Percentiles rank a stretch among this genome's conserved stretches.
Evolutionary conservation across 208 protist species (phyloP).

Genomic region (Crithidia thermophila): DNA sequence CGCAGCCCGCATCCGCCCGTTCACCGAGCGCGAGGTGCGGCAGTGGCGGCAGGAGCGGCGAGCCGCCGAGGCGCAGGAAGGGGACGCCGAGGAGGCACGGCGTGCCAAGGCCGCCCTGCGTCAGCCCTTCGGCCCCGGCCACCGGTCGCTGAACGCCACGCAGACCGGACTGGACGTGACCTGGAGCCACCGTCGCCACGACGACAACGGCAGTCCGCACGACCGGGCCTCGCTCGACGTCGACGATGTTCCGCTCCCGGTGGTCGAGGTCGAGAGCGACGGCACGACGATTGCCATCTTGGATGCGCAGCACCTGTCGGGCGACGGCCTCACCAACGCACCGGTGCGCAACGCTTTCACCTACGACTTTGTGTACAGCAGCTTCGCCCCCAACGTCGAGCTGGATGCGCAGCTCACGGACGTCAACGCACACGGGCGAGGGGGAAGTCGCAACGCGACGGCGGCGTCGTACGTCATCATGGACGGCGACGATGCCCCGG

Average conservation of each 20-base stretch:
- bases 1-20: constrained; percentile 62
- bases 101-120: constrained; percentile 18
- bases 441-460: too few relatives aligned
- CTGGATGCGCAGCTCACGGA: constrained; percentile 9
- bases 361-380: constrained; percentile 71
- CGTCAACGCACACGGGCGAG: background rate
- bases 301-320: constrained; percentile 20
- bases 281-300: constrained; percentile 53
- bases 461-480: constrained; percentile 8
- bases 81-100: constrained; percentile 13
- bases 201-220: constrained; percentile 11
- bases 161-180: background rate
- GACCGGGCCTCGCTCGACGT: background rate
- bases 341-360: constrained; percentile 42
- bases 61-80: background rate
- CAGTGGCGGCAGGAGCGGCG: constrained; percentile 34
- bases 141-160: constrained; percentile 15
- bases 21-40: constrained; percentile 44
- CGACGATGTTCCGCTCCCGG: constrained; percentile 27
- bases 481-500: background rate
- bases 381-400: constrained; percentile 55
- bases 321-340: background rate
- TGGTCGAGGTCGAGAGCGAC: constrained; percentile 59
- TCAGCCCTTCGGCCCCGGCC: constrained; percentile 48
- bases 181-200: constrained; percentile 2